Conservation (phyloP, 129 eudicot genomes). For the Pulicaria dysenterica region DNA sequence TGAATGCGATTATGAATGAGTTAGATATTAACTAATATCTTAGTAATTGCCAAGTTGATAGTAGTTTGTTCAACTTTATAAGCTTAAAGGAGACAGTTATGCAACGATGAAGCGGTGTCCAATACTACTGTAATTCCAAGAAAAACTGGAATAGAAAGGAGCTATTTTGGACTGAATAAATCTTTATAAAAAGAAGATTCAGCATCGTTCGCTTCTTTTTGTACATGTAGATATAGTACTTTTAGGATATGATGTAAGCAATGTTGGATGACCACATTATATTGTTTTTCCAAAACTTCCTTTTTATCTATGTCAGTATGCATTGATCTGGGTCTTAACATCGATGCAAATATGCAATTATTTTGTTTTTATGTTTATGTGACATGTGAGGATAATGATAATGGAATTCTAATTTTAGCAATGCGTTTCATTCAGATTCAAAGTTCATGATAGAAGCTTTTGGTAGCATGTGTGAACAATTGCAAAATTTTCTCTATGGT, state of each 20-base stretch:
- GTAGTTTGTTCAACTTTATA: neutral
- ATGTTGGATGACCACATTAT: neutral
- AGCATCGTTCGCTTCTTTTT: neutral
- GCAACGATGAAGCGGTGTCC: neutral
- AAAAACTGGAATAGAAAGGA: neutral
- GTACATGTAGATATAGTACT: neutral
- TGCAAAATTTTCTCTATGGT: slow-evolving; percentile 11
- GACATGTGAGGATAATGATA: neutral
- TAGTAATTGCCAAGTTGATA: neutral
- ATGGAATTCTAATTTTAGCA: neutral
- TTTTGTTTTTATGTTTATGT: neutral
- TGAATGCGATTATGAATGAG: slow-evolving; percentile 9
- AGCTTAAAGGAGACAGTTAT: neutral
- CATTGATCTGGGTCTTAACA: neutral
- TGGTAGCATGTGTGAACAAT: slow-evolving; percentile 8
- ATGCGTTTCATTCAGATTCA: neutral
- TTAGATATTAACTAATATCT: neutral
- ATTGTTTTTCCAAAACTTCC: neutral
- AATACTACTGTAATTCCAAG: neutral
- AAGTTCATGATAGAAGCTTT: neutral
- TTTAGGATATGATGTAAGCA: slow-evolving; percentile 16
- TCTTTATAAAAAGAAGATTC: neutral
- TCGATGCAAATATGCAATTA: neutral
- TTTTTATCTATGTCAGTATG: neutral
- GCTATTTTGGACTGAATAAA: neutral